Evolutionary conservation across 2,329 filamentous ascomycete genomes (phyloP), one percentile per base, ranked within the genome.

Genomic region (Nemania diffusa): DNA sequence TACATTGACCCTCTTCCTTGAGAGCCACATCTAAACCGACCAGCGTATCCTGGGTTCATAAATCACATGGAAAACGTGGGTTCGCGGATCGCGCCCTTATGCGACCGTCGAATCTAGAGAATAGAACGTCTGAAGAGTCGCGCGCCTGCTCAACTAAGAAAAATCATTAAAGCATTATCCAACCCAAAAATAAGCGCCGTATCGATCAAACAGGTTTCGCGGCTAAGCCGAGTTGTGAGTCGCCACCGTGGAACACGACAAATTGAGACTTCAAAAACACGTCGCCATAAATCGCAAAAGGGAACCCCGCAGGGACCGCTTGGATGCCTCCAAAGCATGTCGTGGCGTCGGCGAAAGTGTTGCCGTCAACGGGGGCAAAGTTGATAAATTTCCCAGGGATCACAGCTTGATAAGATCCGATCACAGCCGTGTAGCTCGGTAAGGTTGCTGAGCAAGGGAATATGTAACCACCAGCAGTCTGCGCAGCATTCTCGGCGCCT

Each of bases 181-280:
- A 15, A 42, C n/a, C n/a, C n/a, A 51, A 20, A 22, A 11, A 32
- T 3, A 2, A 13, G 3, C 42, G 6, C 9, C 34, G 15, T 13
- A 42, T 5, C 15, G 34, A 69, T 67, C 55, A 71, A 37, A 72
- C 44, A 4, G 72, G 68, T 70, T 81, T 83, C 6, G 75, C 71
- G 59, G 85, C 85, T 68, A 86, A 84, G 9, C 84, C 85, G 37
- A 87, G 75, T 69, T 79, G 77, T 56, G 77, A 77, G 6, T 81
- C 80, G 3, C 81, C 78, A 2, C 80, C 78, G 73, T 90, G 85
- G 71, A 90, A 91, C 40, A 92, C 85, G 37, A 88, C 88, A 73
- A 89, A 92, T 75, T 90, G 87, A 72, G 84, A 84, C 85, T 92
- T 92, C 62, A 92, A 82, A 81, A 92, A 91, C 70, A 90, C 83